Base-by-base conservation (phyloP, 2,329 filamentous ascomycete species). In the Ophiocordyceps camponoti-floridani region DNA sequence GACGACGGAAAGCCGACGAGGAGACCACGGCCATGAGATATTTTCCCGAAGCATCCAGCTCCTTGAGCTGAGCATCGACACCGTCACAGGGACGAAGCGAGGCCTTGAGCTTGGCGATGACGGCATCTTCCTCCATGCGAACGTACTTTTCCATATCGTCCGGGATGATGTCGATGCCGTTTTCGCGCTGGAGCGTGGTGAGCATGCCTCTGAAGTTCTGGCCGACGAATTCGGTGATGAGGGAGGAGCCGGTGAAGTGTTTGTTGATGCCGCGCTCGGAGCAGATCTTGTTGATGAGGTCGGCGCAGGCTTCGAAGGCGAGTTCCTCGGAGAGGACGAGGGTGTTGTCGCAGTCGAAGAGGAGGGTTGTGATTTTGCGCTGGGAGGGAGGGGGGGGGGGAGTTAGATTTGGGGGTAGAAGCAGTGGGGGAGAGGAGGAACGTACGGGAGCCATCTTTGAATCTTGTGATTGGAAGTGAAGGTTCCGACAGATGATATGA, bases 201-300 rank as follows among this genome's bases (percentile, higher is more conserved):
- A 94, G 79, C 84, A 94, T 94, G 64, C 85, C 84, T 53, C 86
- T 84, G 74, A 94, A 94, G 73, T 93, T 94, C 62, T 91, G 82
- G 55, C 88, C 87, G 54, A 94, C 85, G 56, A 93, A 94, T 66
- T 94, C 84, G 53, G 72, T 68, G 65, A 94, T 84, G 50, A 94
- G 79, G 48, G 77, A 72, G 42, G 79, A 75, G 56, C 82, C 82
- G 4, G 83, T 87, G 69, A 93, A 94, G 58, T 73, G 76, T 53
- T 76, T 70, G 28, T 61, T 52, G 48, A 85, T 69, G 54, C 70
- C 66, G 57, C 81, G 72, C 56, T 73, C 72, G 54, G 72, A 70
- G 60, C 89, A 77, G 61, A 94, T 84, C 62, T 86, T 71, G 67
- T 94, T 94, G 70, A 86, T 82, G 51, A 94, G 78, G 48, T 84